Conservation (phyloP, 2,329 filamentous ascomycete species). For the Pseudogymnoascus pannorum region DNA sequence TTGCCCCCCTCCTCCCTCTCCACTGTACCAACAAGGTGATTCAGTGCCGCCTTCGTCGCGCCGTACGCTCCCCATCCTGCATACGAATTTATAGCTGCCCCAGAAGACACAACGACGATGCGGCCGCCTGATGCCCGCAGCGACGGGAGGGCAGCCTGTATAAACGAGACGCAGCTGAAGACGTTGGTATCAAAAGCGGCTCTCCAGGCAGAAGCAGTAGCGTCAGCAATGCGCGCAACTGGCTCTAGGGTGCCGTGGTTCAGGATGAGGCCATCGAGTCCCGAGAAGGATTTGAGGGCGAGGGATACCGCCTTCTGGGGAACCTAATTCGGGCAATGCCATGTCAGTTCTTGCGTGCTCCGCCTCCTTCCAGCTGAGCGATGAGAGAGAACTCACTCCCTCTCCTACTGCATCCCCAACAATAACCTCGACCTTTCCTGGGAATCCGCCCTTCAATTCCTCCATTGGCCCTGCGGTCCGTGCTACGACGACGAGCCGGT, state of each 20-base stretch:
- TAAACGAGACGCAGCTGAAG: slow-evolving; percentile 70
- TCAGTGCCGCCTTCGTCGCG: slow-evolving; percentile 74
- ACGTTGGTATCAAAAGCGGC: slow-evolving; percentile 75
- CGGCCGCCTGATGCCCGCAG: slow-evolving; percentile 62
- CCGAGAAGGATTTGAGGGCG: slow-evolving; percentile 60
- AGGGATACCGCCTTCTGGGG: slow-evolving; percentile 55
- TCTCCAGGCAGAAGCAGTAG: slow-evolving; percentile 67
- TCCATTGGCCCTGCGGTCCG: slow-evolving; percentile 44
- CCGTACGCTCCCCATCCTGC: slow-evolving; percentile 75
- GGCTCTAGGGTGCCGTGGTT: slow-evolving; percentile 83
- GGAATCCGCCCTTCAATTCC: slow-evolving; percentile 43
- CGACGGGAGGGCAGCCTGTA: slow-evolving; percentile 61
- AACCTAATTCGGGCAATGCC: slow-evolving; percentile 28
- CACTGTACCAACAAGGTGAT: slow-evolving; percentile 68
- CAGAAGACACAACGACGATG: slow-evolving; percentile 73
- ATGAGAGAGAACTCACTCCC: neutral
- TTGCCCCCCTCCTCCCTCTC: slow-evolving; percentile 60
- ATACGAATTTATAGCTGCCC: slow-evolving; percentile 62
- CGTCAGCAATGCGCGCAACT: slow-evolving; percentile 61
- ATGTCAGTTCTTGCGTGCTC: neutral
- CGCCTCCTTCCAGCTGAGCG: neutral
- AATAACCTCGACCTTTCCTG: slow-evolving; percentile 48
- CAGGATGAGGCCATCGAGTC: slow-evolving; percentile 73
- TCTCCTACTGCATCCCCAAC: slow-evolving; percentile 37
- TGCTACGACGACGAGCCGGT: slow-evolving; percentile 54